Conservation (phyloP, 768 basidiomycete genomes). For the Auricularia cornea region DNA sequence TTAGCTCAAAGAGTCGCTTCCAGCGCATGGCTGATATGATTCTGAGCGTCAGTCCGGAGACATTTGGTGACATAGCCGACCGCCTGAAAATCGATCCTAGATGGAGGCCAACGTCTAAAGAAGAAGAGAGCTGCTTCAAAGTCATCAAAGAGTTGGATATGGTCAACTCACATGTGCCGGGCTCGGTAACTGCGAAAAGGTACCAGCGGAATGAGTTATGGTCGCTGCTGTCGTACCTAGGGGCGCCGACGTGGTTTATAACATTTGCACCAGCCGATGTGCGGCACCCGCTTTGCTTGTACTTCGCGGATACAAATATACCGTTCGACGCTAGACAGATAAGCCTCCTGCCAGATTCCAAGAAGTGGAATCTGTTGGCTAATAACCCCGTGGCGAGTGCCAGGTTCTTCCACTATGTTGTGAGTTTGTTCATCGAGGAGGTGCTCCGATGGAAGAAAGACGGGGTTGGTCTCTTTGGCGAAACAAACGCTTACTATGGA, state of each 20-base stretch:
- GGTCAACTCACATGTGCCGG: not conserved
- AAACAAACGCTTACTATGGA: slow-evolving; percentile 27
- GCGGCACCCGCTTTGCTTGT: slow-evolving; percentile 26
- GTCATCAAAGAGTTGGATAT: not conserved
- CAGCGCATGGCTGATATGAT: not conserved
- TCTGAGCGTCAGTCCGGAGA: not conserved
- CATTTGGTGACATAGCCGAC: not conserved
- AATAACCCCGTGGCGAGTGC: slow-evolving; percentile 2
- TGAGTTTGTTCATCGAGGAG: not conserved
- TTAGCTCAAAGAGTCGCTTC: not conserved
- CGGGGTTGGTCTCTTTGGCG: slow-evolving; percentile 21
- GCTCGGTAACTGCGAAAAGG: not conserved
- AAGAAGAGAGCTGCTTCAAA: not conserved
- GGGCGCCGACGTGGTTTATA: slow-evolving; percentile 21
- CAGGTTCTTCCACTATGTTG: slow-evolving; percentile 1
- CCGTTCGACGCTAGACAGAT: slow-evolving; percentile 11
- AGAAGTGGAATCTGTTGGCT: not conserved
- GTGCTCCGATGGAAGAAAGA: not conserved
- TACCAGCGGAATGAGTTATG: not conserved
- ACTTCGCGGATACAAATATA: slow-evolving; percentile 21
- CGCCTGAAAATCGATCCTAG: not conserved
- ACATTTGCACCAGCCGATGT: slow-evolving; percentile 26
- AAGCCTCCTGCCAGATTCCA: slow-evolving; percentile 4
- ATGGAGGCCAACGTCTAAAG: not conserved
- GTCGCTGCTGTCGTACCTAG: not conserved